These are phyloP conservation scores for Termitomyces sp. DNA, from an alignment of 768 basidiomycete genomes.

Conservation along the genomic window DNA sequence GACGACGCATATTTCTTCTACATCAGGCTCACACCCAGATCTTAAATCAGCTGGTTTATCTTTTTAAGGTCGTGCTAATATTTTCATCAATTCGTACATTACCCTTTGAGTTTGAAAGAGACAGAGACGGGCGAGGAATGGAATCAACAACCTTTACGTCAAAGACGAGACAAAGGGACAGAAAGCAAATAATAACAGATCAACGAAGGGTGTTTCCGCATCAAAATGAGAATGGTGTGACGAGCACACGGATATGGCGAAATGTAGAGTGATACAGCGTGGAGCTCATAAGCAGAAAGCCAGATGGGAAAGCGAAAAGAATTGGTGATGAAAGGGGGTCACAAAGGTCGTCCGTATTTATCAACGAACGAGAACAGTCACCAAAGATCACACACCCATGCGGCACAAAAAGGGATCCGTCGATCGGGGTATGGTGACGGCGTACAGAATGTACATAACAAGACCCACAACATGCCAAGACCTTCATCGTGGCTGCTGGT, in stretches of 20 bases:
- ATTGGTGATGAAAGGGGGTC: background rate
- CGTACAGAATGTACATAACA: background rate
- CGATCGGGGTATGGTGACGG: background rate
- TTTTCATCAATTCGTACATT: constrained; percentile 22
- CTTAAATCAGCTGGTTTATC: background rate
- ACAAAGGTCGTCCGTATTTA: background rate
- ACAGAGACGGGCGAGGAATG: background rate
- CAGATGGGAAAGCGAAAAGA: background rate
- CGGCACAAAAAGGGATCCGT: background rate
- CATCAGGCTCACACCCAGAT: too few species aligned
- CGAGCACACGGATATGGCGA: background rate
- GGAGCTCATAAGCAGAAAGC: background rate
- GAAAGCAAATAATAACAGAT: background rate
- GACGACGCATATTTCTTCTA: too few species aligned
- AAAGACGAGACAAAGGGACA: background rate
- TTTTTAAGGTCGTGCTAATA: constrained; percentile 2
- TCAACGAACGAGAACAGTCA: background rate
- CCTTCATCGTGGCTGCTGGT: constrained; percentile 42
- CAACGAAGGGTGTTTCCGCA: background rate
- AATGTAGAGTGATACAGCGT: background rate
- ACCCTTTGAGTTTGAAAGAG: constrained; percentile 16
- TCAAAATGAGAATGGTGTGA: background rate
- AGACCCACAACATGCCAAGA: background rate
- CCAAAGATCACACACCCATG: background rate
- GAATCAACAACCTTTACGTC: background rate